These are phyloP conservation scores for Zygosaccharomyces siamensis DNA, from an alignment of 805 yeast species.

Conservation along the genomic window DNA sequence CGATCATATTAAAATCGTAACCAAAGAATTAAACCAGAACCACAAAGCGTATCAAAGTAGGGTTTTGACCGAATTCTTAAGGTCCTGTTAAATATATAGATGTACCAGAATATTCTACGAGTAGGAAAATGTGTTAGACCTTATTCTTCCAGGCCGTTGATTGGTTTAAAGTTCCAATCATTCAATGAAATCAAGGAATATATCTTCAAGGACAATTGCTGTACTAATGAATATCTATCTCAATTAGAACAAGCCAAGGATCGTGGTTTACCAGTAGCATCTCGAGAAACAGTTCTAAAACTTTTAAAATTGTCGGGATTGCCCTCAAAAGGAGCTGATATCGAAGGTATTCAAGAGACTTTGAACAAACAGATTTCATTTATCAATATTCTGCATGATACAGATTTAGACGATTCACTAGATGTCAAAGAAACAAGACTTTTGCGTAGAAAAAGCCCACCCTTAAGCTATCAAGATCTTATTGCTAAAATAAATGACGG, in stretches of 20 bases:
- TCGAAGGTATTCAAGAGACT: constrained; percentile 32
- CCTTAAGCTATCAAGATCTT: constrained; percentile 34
- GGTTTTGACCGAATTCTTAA: neutral
- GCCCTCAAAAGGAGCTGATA: constrained; percentile 28
- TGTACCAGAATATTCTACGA: constrained; percentile 4
- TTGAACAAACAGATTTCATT: constrained; percentile 48
- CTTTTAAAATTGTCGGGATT: constrained; percentile 49
- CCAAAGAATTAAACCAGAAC: neutral
- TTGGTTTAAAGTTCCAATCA: constrained; percentile 21
- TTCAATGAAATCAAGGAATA: constrained; percentile 26
- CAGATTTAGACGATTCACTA: constrained; percentile 21
- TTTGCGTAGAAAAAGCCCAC: constrained; percentile 25
- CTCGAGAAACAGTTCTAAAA: constrained; percentile 24
- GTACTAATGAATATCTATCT: constrained; percentile 22
- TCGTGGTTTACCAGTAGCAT: constrained; percentile 7
- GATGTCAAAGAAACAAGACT: constrained; percentile 25
- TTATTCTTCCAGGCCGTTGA: constrained; percentile 6
- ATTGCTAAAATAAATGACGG: constrained; percentile 16
- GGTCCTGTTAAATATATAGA: neutral
- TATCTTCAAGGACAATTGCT: constrained; percentile 24
- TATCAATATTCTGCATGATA: constrained; percentile 41
- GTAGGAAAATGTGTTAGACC: neutral
- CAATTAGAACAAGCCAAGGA: constrained; percentile 12
- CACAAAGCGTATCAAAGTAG: neutral
- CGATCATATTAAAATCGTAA: neutral